Evolutionary conservation across 768 basidiomycete genomes (phyloP).

Genomic region (Collybiopsis luxurians): DNA sequence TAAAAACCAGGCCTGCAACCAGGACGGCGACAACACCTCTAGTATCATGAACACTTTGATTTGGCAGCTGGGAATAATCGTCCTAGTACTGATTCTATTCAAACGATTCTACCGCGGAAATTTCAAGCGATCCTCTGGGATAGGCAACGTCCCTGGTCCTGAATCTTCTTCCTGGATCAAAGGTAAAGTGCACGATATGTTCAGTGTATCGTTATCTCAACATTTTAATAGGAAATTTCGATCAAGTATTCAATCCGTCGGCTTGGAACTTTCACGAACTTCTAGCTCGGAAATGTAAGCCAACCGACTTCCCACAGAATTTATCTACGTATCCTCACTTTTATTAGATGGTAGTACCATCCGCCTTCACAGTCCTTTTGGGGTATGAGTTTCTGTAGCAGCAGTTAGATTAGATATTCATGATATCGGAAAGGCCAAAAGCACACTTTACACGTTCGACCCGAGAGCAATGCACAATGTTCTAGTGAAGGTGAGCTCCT

Average conservation of each 20-base stretch:
- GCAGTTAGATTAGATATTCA: too few species aligned
- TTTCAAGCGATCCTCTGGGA: neutral
- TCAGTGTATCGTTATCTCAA: too few species aligned
- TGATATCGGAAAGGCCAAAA: too few species aligned
- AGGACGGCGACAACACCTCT: too few species aligned
- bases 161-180: neutral
- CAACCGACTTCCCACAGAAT: too few species aligned
- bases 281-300: neutral
- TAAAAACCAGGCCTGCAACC: too few species aligned
- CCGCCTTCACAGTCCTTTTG: neutral
- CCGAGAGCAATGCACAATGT: neutral
- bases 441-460: constrained; percentile 6
- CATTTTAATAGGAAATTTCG: constrained; percentile 1
- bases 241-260: neutral
- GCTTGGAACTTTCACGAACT: constrained; percentile 1
- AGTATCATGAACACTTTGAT: too few species aligned
- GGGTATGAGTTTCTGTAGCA: neutral
- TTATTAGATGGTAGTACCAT: neutral
- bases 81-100: too few species aligned
- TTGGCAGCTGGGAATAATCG: too few species aligned
- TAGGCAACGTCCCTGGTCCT: neutral
- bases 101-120: too few species aligned
- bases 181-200: neutral
- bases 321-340: neutral
- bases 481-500: neutral